These are phyloP conservation scores for Cucurbita maxima DNA, from an alignment of 306 rosid genomes.

Conservation along the genomic window DNA sequence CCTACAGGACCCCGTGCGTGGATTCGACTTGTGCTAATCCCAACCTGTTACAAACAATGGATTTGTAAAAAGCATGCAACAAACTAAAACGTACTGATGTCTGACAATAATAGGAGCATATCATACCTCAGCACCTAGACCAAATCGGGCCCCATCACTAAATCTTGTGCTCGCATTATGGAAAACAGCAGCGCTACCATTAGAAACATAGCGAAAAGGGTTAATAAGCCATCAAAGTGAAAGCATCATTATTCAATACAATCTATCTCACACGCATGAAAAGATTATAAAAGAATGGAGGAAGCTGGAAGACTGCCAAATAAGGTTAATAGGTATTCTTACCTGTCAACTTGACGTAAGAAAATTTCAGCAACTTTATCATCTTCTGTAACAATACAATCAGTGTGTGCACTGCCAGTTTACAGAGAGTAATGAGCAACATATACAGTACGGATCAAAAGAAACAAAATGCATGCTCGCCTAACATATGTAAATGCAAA, in stretches of 20 bases:
- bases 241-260: neutral
- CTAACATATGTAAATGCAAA: constrained; percentile 1
- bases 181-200: constrained; percentile 88
- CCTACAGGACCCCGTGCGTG: constrained; percentile 99
- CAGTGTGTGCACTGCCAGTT: constrained; percentile 86
- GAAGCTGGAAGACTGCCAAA: neutral
- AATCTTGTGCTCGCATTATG: constrained; percentile 97
- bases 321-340: neutral
- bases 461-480: neutral
- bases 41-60: constrained; percentile 42
- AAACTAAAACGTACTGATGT: neutral
- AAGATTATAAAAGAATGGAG: neutral
- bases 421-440: neutral
- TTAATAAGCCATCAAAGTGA: neutral
- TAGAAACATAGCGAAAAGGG: neutral
- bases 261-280: neutral
- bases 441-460: neutral
- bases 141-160: constrained; percentile 92
- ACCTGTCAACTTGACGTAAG: constrained; percentile 88
- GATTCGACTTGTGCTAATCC: constrained; percentile 91
- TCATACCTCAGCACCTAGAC: constrained; percentile 92
- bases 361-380: constrained; percentile 50
- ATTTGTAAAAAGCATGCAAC: neutral
- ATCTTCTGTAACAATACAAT: constrained; percentile 69
- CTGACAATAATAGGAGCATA: neutral